Conservation (phyloP, 2,329 filamentous ascomycete genomes). For the Dothistroma septosporum region DNA sequence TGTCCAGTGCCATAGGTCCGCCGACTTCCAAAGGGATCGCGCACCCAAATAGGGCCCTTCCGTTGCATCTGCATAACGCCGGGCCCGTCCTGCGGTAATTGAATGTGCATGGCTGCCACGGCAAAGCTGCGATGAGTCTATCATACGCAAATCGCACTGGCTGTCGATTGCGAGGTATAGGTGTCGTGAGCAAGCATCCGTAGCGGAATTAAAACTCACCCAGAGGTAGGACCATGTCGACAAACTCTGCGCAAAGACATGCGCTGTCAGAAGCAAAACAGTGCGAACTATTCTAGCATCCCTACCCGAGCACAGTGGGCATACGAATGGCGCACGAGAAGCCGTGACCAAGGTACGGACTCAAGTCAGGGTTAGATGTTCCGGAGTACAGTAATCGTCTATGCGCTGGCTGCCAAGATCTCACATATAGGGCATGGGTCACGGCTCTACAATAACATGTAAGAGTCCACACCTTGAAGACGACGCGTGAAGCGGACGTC, state of each 20-base stretch:
- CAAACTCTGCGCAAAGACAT: not conserved
- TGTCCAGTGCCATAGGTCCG: too few relatives aligned
- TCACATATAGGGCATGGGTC: not conserved
- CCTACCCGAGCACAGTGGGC: not conserved
- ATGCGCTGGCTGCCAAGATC: not conserved
- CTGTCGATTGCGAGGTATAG: not conserved
- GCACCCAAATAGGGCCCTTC: too few relatives aligned
- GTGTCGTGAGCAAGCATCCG: not conserved
- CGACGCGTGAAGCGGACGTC: not conserved
- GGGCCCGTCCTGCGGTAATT: too few relatives aligned
- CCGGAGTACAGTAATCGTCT: not conserved
- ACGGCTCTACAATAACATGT: not conserved
- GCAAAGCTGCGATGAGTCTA: not conserved
- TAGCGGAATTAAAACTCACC: not conserved
- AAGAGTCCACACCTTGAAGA: not conserved
- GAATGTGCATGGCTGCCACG: not conserved
- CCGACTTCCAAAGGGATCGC: too few relatives aligned
- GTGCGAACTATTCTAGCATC: not conserved
- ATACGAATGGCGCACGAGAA: not conserved
- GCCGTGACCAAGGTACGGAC: not conserved
- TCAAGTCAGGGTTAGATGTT: not conserved
- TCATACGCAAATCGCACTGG: not conserved
- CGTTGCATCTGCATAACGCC: too few relatives aligned
- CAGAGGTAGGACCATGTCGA: not conserved
- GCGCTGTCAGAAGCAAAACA: not conserved